Conservation (phyloP, 129 eudicot species). For the Artemisia annua region DNA sequence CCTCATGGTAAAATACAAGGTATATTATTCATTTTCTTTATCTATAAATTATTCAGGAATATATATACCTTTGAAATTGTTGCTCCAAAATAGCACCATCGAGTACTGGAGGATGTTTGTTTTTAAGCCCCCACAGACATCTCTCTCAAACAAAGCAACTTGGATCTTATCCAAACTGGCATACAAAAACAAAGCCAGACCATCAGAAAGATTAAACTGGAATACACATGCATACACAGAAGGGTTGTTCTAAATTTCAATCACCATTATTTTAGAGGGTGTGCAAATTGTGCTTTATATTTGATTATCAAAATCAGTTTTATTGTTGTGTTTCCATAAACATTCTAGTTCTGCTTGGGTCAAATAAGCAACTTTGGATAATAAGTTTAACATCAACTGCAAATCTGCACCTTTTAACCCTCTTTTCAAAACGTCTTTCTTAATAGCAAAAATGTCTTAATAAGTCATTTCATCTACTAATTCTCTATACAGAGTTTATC, state of each 20-base stretch:
- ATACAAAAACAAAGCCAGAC: conserved; percentile 31
- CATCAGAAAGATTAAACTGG: conserved; percentile 19
- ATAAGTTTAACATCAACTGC: background rate
- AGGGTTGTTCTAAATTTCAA: conserved; percentile 5
- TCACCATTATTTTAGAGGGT: conserved; percentile 12
- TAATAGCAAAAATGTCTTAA: background rate
- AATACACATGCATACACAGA: conserved; percentile 1
- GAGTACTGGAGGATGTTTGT: conserved; percentile 60
- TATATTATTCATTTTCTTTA: conserved; percentile 2
- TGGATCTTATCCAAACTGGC: conserved; percentile 75
- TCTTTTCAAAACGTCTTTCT: background rate
- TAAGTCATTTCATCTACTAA: conserved; percentile 13
- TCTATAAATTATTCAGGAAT: conserved; percentile 6
- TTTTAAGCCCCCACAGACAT: conserved; percentile 49
- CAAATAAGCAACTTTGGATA: background rate
- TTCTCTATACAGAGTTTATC: background rate
- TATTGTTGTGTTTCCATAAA: background rate
- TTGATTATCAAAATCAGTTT: background rate
- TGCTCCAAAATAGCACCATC: conserved; percentile 56
- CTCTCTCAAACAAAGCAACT: conserved; percentile 46
- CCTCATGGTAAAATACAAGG: background rate
- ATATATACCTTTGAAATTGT: conserved; percentile 46
- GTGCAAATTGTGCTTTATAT: background rate
- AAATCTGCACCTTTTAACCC: background rate
- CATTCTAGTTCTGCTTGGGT: background rate